These are phyloP conservation scores for Ustilago bromivora DNA, from an alignment of 1,284 basidiomycete genomes.

Conservation along the genomic window DNA sequence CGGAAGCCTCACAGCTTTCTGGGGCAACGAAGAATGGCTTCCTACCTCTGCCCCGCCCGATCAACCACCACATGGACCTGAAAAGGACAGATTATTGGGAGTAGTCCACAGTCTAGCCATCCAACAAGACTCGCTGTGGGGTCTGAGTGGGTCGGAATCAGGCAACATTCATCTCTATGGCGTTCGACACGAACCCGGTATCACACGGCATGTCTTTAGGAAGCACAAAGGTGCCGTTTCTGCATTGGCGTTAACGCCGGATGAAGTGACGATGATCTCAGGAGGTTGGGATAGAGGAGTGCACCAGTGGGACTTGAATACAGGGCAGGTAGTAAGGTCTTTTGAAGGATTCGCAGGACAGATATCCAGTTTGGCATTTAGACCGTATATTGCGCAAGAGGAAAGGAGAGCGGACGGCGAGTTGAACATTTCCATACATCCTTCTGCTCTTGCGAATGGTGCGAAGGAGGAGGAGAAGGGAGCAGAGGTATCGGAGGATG, in stretches of 20 bases:
- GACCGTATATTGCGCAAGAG: slow-evolving; percentile 73
- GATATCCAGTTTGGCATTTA: slow-evolving; percentile 82
- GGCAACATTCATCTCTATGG: slow-evolving; percentile 81
- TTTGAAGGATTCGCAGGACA: slow-evolving; percentile 89
- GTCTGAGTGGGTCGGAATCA: slow-evolving; percentile 59
- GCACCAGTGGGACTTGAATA: slow-evolving; percentile 98
- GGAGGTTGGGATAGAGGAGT: slow-evolving; percentile 95
- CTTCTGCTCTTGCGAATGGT: slow-evolving; percentile 7
- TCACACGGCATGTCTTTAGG: slow-evolving; percentile 78
- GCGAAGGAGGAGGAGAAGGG: neutral
- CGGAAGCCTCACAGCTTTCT: slow-evolving; percentile 88
- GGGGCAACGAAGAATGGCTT: slow-evolving; percentile 73
- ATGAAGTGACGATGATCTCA: slow-evolving; percentile 86
- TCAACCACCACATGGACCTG: slow-evolving; percentile 4
- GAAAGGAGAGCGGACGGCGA: slow-evolving; percentile 34
- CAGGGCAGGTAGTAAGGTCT: slow-evolving; percentile 81
- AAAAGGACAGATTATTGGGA: slow-evolving; percentile 56
- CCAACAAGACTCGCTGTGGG: slow-evolving; percentile 66
- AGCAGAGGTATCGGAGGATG: slow-evolving; percentile 15
- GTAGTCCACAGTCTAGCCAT: slow-evolving; percentile 65
- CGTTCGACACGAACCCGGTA: slow-evolving; percentile 89
- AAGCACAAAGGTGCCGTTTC: slow-evolving; percentile 83
- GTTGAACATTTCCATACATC: slow-evolving; percentile 33
- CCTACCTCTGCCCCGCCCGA: slow-evolving; percentile 15
- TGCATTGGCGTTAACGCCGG: slow-evolving; percentile 81